phyloP scores from a whole-genome alignment of 805 yeast species.

The Lachancea kluyveri region DNA sequence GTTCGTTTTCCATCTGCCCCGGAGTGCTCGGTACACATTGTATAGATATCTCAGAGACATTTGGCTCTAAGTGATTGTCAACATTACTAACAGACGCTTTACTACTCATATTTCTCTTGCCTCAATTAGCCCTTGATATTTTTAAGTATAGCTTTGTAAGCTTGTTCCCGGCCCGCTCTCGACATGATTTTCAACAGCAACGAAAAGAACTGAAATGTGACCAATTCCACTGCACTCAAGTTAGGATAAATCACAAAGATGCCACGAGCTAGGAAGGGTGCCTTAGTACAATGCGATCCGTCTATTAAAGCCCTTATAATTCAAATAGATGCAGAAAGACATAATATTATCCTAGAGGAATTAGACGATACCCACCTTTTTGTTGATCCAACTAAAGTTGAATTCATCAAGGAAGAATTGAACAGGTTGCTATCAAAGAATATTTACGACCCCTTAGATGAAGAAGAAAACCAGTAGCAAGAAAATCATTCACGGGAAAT shows the following conservation, averaged over 20 bases:
- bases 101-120: too few species aligned
- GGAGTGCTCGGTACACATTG: too few species aligned
- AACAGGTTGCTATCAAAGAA: slow-evolving; percentile 73
- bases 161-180: too few species aligned
- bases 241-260: slow-evolving; percentile 17
- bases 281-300: slow-evolving; percentile 71
- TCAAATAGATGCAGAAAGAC: slow-evolving; percentile 67
- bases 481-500: neutral
- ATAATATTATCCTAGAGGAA: slow-evolving; percentile 72
- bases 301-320: slow-evolving; percentile 83
- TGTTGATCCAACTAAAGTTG: slow-evolving; percentile 72
- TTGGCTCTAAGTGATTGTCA: too few species aligned
- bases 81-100: too few species aligned
- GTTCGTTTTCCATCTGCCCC: too few species aligned
- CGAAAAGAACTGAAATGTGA: too few species aligned
- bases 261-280: slow-evolving; percentile 55
- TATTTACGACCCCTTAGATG: slow-evolving; percentile 78
- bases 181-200: too few species aligned
- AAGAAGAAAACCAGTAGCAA: slow-evolving; percentile 40
- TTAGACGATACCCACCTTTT: slow-evolving; percentile 87
- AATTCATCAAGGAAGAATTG: slow-evolving; percentile 69
- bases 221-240: too few species aligned
- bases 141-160: too few species aligned
- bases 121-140: too few species aligned
- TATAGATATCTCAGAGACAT: too few species aligned